Base-by-base conservation (phyloP, 441 rosid species). In the Iberis amara region DNA sequence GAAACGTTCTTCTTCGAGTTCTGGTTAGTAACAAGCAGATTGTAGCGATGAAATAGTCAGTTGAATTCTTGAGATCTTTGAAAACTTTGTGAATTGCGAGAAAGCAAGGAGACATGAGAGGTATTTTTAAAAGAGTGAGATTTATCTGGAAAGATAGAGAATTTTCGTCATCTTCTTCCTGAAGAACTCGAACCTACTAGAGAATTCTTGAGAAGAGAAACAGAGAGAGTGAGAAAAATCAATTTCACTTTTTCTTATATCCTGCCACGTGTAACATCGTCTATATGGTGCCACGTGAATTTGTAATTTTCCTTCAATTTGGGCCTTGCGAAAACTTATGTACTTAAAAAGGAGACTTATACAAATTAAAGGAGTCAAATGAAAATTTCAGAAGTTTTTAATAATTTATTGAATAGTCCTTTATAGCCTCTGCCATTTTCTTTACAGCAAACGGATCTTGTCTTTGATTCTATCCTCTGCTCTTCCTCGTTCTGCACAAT, bases 91-190 rank as follows among this genome's bases (percentile, higher is more conserved):
- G 26, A 58, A 39, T 50, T 52, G 50, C 1, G 46, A 52, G 51
- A 46, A 7, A 47, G 40, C 6, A 27, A 39, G 18, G 55, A 59
- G 35, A 45, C 35, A 52, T 8, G 69, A 46, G 40, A 15, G 35
- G 27, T 18, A 4, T 6, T 26, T 39, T 65, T 46, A 55, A 52
- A 18, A 38, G 11, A 33, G 26, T 12, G 21, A 47, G 65, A 52
- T 46, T 32, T 13, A 52, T 65, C 70, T 52, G 21, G 70, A 59
- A 32, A 38, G 55, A 39, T 45, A 11, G 60, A 58, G 70, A 59
- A 8, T n/a, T 6, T 2, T 38, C 47, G n/a, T 30, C 36, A 21
- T 0, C 18, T 12, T 57, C 33, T 43, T 37, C 8, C 3, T 6
- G 0, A 2, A 7, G 13, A 0, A 37, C 36, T n/a, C 3, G 70